A percentile compares a stretch with the other conserved stretches of the same genome.
These are phyloP conservation scores for Phytopythium kandeliae DNA, from an alignment of 352 stramenopile species.

Conservation along the genomic window DNA sequence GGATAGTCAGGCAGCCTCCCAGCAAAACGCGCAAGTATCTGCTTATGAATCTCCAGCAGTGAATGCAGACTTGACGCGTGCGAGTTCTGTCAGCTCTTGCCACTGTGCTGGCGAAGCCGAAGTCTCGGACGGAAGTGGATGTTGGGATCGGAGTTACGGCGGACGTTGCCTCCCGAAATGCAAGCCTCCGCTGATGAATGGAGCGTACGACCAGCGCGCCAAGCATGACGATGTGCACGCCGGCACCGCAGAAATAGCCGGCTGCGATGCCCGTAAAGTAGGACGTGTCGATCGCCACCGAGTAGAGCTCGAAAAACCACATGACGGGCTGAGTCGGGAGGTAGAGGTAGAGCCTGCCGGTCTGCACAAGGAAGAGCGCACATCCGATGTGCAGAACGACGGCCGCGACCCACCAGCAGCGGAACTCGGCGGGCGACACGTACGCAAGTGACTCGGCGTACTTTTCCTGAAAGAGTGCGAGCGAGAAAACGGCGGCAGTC, in stretches of 20 bases:
- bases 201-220: conserved; percentile 11
- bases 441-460: conserved; percentile 8
- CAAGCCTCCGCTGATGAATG: neutral
- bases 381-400: conserved; percentile 8
- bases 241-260: conserved; percentile 10
- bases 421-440: conserved; percentile 5
- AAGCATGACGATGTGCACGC: conserved; percentile 7
- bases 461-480: conserved; percentile 8
- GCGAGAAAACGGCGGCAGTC: neutral
- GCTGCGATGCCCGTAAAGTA: conserved; percentile 11
- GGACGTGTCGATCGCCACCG: conserved; percentile 13
- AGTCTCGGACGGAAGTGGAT: neutral
- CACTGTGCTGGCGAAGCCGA: neutral
- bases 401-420: conserved; percentile 11
- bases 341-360: conserved; percentile 7
- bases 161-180: conserved; percentile 6
- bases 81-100: neutral
- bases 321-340: conserved; percentile 10
- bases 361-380: conserved; percentile 6
- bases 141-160: neutral
- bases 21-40: neutral
- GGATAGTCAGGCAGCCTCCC: neutral
- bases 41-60: neutral
- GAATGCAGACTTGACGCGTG: neutral
- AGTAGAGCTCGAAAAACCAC: conserved; percentile 11